phyloP scores from a whole-genome alignment of 2,329 filamentous ascomycete species.

The Sclerotinia borealis region DNA sequence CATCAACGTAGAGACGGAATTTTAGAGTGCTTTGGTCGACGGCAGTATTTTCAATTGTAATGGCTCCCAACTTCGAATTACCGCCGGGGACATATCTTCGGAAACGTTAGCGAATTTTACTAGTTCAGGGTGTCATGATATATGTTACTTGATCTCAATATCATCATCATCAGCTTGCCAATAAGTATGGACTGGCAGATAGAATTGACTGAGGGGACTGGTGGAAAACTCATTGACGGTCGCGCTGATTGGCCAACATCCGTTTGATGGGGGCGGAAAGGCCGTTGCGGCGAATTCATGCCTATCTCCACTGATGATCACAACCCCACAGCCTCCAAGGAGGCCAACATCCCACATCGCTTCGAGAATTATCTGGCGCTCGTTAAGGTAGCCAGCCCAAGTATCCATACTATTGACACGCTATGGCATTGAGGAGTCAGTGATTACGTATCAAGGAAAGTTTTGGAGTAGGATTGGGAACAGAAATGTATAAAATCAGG shows the following conservation, averaged over 20 bases:
- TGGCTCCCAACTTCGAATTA: conserved; percentile 80
- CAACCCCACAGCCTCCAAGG: conserved; percentile 63
- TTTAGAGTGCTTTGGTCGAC: conserved; percentile 66
- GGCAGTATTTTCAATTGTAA: conserved; percentile 67
- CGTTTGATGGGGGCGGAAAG: conserved; percentile 56
- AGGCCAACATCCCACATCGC: conserved; percentile 87
- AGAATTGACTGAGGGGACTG: conserved; percentile 90
- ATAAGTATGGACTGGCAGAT: conserved; percentile 79
- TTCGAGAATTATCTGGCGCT: conserved; percentile 73
- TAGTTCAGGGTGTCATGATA: too few species aligned
- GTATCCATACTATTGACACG: conserved; percentile 81
- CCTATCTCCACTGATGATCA: conserved; percentile 85
- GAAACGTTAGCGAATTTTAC: conserved; percentile 20
- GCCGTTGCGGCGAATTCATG: conserved; percentile 94
- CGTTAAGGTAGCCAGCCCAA: conserved; percentile 85
- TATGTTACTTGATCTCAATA: conserved; percentile 70
- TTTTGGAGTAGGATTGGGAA: not conserved
- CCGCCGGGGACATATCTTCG: conserved; percentile 71
- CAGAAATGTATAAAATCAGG: not conserved
- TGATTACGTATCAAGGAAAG: not conserved
- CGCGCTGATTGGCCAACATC: conserved; percentile 56
- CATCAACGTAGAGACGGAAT: conserved; percentile 79
- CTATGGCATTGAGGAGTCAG: not conserved
- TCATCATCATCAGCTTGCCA: conserved; percentile 75
- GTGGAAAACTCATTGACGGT: conserved; percentile 87